phyloP scores from a whole-genome alignment of 495 filamentous ascomycete species.

The Daldinia caldariorum region DNA sequence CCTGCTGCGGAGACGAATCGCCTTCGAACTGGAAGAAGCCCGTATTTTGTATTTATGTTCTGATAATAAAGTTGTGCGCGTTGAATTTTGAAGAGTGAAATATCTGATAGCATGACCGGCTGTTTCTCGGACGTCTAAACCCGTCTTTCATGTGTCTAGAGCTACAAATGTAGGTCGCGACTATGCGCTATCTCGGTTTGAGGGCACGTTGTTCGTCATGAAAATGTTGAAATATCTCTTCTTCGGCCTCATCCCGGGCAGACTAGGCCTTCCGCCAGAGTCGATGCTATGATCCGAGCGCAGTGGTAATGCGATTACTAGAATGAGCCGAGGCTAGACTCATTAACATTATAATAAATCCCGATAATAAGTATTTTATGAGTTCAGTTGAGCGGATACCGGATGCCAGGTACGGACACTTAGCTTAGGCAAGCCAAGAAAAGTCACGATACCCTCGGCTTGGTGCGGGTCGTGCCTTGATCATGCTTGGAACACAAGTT shows the following conservation, averaged over 20 bases:
- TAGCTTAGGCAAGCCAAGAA: background rate
- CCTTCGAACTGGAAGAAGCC: background rate
- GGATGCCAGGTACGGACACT: background rate
- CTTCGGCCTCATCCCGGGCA: conserved; percentile 34
- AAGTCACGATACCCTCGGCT: background rate
- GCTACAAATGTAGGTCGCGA: background rate
- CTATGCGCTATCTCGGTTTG: background rate
- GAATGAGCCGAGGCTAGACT: background rate
- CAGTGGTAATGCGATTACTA: conserved; percentile 13
- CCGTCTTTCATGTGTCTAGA: background rate
- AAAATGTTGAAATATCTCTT: conserved; percentile 7
- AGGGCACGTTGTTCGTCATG: background rate
- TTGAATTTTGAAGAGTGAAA: conserved; percentile 1
- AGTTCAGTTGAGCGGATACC: background rate
- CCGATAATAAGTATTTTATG: background rate
- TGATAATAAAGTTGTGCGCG: background rate
- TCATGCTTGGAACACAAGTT: background rate
- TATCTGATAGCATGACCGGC: conserved; percentile 8
- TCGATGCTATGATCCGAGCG: background rate
- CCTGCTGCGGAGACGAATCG: background rate
- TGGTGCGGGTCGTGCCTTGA: background rate
- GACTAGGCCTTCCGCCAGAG: background rate
- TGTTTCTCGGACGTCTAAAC: conserved; percentile 27
- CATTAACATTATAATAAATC: background rate
- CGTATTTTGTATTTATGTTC: background rate